Percentiles rank a stretch among this genome's conserved stretches.
Conservation (phyloP, 805 yeast genomes). For the Danielia oregonensis region DNA sequence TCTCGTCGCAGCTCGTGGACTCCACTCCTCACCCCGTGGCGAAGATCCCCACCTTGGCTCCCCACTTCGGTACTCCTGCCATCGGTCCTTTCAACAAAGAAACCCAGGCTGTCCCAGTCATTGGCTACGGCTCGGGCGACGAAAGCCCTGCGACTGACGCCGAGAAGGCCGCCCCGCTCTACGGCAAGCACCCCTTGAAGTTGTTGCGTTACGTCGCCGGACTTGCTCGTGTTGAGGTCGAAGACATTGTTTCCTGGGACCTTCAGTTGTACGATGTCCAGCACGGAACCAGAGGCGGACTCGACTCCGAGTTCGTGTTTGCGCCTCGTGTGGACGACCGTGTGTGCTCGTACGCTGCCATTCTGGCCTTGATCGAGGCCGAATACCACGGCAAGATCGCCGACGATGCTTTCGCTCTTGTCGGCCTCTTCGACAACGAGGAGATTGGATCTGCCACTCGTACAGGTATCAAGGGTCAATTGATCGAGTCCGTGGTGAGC, state of each 20-base stretch:
- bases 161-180: constrained; percentile 60
- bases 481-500: constrained; percentile 60
- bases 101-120: constrained; percentile 73
- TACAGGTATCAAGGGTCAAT: constrained; percentile 79
- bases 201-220: constrained; percentile 67
- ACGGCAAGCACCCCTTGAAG: constrained; percentile 63
- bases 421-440: constrained; percentile 73
- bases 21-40: constrained; percentile 71
- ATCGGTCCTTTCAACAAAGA: constrained; percentile 72
- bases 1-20: constrained; percentile 46
- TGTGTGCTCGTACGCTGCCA: constrained; percentile 73
- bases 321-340: constrained; percentile 87
- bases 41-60: constrained; percentile 79
- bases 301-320: constrained; percentile 69
- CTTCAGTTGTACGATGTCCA: constrained; percentile 80
- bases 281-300: constrained; percentile 74
- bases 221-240: constrained; percentile 54
- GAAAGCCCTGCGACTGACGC: constrained; percentile 50
- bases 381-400: constrained; percentile 19
- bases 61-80: constrained; percentile 75
- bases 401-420: constrained; percentile 47
- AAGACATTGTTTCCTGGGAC: constrained; percentile 65
- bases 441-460: constrained; percentile 80
- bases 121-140: constrained; percentile 50
- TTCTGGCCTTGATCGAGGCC: constrained; percentile 51